Base-by-base conservation (phyloP, 495 filamentous ascomycete genomes). In the Sordaria brevicollis region DNA sequence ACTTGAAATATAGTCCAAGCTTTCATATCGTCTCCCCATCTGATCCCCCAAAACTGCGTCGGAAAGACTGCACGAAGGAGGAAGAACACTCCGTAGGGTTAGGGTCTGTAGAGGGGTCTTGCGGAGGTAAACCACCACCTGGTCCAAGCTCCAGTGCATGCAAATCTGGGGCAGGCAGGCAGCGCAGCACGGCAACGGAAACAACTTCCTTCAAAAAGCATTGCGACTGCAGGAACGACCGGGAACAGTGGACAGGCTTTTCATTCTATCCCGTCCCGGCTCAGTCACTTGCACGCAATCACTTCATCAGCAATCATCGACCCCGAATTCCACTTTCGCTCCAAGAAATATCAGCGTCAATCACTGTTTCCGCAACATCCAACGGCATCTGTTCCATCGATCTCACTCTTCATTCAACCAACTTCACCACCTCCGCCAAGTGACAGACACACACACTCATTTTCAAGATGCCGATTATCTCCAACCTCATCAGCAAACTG, bases 381-480 rank as follows among this genome's bases (percentile, higher is more conserved):
- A 25, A 25, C 43, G 43, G 19, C 43, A 21, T 57, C 21, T 11
- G 49, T 62, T 62, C 35, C 35, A 36, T 36, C 49, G 21, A 62
- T 8, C 25, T 57, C 49, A 57, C 21, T 62, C 49, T 62, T 31
- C 49, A 17, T 62, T 31, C 49, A 62, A 62, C 25, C 49, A 62
- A 62, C 25, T 62, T 31, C 49, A 62, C 49, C 49, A 62, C 25
- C 49, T n/a, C n/a, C n/a, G n/a, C n/a, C n/a, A n/a, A n/a, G 2
- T 29, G 49, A 62, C 25, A 36, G 25, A 25, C 21, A 57, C 21
- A 57, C 49, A 57, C 11, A 13, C 66, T 33, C 54, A 39, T 49
- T 10, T 39, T 67, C 67, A 71, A 57, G 15, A 71, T 71, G 70
- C 69, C 69, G 21, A 69, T 71, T 17, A 36, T 71, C 35, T 41